These are phyloP conservation scores for Psilocybe cubensis DNA, from an alignment of 768 basidiomycete species.

Conservation along the genomic window DNA sequence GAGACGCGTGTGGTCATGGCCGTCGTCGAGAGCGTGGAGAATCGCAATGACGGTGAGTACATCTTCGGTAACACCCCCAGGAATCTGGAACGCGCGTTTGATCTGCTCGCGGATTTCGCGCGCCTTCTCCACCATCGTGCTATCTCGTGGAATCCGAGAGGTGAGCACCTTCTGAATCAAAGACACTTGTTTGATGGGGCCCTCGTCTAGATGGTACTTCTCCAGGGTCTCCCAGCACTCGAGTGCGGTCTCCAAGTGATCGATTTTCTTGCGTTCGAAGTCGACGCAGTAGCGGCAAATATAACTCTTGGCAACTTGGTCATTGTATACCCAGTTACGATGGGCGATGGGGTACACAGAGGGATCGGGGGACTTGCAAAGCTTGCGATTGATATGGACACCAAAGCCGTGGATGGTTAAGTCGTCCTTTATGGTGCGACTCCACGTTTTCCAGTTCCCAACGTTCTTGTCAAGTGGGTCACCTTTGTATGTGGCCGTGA, in stretches of 20 bases:
- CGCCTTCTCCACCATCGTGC: not conserved
- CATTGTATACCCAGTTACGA: conserved; percentile 18
- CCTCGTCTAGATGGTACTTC: conserved; percentile 14
- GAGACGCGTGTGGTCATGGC: conserved; percentile 1
- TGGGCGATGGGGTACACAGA: not conserved
- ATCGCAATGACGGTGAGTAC: not conserved
- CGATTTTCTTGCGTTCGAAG: not conserved
- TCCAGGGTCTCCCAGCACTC: conserved; percentile 9
- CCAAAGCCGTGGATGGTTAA: conserved; percentile 3
- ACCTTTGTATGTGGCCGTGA: not conserved
- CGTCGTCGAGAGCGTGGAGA: conserved; percentile 3
- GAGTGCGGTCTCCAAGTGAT: conserved; percentile 2
- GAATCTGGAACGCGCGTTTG: not conserved
- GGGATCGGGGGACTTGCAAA: not conserved
- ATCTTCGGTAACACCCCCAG: conserved; percentile 6
- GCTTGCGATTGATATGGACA: not conserved
- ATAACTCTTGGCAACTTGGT: conserved; percentile 2
- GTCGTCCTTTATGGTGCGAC: not conserved
- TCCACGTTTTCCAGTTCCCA: conserved; percentile 15
- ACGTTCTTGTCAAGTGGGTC: conserved; percentile 7
- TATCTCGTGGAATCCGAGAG: not conserved
- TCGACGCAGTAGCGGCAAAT: not conserved
- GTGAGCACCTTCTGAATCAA: conserved; percentile 17
- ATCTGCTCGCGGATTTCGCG: conserved; percentile 3
- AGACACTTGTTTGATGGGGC: conserved; percentile 21